These are phyloP conservation scores for Diaporthe nobilis DNA, from an alignment of 2,329 filamentous ascomycete species.

Conservation along the genomic window DNA sequence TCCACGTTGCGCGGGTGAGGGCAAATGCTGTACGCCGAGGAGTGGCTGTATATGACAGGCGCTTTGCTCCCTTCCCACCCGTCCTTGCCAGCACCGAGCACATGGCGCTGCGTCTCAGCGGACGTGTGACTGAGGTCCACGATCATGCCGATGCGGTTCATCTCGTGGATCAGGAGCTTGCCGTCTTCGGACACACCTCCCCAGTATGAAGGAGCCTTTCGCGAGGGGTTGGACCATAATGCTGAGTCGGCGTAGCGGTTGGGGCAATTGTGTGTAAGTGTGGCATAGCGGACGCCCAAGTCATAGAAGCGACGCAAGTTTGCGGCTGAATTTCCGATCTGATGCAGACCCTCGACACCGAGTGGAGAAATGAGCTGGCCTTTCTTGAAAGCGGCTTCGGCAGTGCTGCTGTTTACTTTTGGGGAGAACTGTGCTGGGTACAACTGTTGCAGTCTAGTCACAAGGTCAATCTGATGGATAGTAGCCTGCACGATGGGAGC, in stretches of 20 bases:
- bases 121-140: conserved; percentile 86
- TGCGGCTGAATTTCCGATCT: conserved; percentile 87
- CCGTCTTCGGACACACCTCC: conserved; percentile 81
- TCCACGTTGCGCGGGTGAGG: conserved; percentile 93
- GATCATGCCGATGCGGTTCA: conserved; percentile 96
- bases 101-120: conserved; percentile 87
- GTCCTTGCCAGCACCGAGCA: conserved; percentile 72
- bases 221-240: conserved; percentile 67
- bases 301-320: conserved; percentile 82
- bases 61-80: conserved; percentile 81
- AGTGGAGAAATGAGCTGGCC: conserved; percentile 82
- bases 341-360: conserved; percentile 90
- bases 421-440: conserved; percentile 81
- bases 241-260: conserved; percentile 92
- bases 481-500: conserved; percentile 71
- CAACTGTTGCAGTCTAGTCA: conserved; percentile 71
- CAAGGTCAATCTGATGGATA: conserved; percentile 81
- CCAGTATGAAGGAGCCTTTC: conserved; percentile 67
- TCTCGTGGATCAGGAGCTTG: conserved; percentile 80
- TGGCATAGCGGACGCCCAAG: conserved; percentile 88
- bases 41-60: conserved; percentile 91
- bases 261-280: conserved; percentile 93
- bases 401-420: conserved; percentile 71
- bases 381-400: conserved; percentile 71
- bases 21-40: conserved; percentile 83